Percentiles rank a stretch among this genome's conserved stretches.
Evolutionary conservation across 192 early-diverging fungal genomes (phyloP).

Genomic region (Coemansia sp.): DNA sequence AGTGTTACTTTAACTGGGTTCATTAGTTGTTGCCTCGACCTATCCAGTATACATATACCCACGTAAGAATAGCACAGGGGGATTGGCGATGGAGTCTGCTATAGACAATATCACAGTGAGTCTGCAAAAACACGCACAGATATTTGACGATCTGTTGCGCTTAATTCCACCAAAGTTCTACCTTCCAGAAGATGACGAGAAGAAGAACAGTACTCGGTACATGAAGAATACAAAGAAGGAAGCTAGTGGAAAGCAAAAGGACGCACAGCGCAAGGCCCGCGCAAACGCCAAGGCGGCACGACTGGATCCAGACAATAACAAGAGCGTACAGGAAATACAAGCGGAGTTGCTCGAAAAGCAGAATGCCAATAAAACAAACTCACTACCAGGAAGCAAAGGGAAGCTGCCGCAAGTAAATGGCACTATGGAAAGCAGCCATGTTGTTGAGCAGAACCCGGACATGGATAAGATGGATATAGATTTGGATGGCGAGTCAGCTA

Average conservation of each 20-base stretch:
- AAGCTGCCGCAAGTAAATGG: constrained; percentile 7
- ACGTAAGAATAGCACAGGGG: no score
- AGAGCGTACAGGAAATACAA: constrained; percentile 70
- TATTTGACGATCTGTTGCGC: constrained; percentile 74
- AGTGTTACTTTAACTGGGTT: no score
- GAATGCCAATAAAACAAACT: constrained; percentile 35
- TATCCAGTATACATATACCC: no score
- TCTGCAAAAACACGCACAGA: constrained; percentile 60
- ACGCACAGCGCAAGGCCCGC: constrained; percentile 77
- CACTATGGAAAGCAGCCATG: constrained; percentile 37
- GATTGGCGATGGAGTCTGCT: constrained; percentile 11
- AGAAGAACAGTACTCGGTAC: constrained; percentile 51
- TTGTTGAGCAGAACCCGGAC: constrained; percentile 32
- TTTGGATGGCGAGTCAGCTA: constrained; percentile 18
- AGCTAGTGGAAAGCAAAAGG: constrained; percentile 84
- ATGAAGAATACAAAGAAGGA: constrained; percentile 84
- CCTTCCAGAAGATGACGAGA: constrained; percentile 64
- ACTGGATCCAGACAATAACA: constrained; percentile 80
- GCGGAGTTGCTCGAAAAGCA: constrained; percentile 55
- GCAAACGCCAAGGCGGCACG: constrained; percentile 40
- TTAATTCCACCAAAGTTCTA: constrained; percentile 86
- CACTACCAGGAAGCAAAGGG: constrained; percentile 6
- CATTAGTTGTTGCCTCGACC: no score
- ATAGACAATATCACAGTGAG: constrained; percentile 57
- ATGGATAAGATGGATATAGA: constrained; percentile 36